Percentiles rank a stretch among this genome's conserved stretches.
These are phyloP conservation scores for Lachancea waltii DNA, from an alignment of 805 yeast species.

Conservation along the genomic window DNA sequence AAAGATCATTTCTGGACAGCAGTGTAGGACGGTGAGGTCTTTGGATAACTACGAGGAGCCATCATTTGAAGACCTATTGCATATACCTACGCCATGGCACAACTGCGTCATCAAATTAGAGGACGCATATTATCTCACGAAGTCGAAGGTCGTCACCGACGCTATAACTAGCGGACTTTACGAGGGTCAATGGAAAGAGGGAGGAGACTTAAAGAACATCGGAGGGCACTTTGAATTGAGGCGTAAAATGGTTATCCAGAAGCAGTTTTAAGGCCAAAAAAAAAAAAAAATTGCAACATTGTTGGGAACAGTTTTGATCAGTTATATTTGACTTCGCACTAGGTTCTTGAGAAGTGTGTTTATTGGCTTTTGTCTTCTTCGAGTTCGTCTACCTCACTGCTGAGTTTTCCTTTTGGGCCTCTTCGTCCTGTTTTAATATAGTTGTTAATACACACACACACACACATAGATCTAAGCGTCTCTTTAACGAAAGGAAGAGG, in stretches of 20 bases:
- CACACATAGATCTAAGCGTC: too few relatives aligned
- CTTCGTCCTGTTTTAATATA: conserved; percentile 3
- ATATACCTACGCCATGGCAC: conserved; percentile 66
- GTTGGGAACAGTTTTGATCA: too few relatives aligned
- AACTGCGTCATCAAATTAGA: conserved; percentile 43
- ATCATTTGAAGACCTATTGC: conserved; percentile 45
- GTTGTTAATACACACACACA: conserved; percentile 7
- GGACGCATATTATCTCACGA: conserved; percentile 34
- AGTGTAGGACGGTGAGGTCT: conserved; percentile 43
- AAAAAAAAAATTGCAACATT: not conserved
- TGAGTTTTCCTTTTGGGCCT: not conserved
- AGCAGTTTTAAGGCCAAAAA: conserved; percentile 3
- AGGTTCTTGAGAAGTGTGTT: too few relatives aligned
- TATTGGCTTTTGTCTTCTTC: not conserved
- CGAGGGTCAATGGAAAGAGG: conserved; percentile 33
- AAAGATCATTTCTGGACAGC: conserved; percentile 38
- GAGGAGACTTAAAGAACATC: conserved; percentile 27
- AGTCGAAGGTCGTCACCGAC: conserved; percentile 33
- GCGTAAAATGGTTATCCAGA: conserved; percentile 6
- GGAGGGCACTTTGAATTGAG: conserved; percentile 32
- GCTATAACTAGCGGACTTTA: conserved; percentile 34
- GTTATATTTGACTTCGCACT: too few relatives aligned
- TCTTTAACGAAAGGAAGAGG: too few relatives aligned
- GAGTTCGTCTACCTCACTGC: conserved; percentile 6
- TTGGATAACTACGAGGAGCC: conserved; percentile 38